Evolutionary conservation across 441 rosid genomes (phyloP).

Genomic region (Bruguiera hainesii): DNA sequence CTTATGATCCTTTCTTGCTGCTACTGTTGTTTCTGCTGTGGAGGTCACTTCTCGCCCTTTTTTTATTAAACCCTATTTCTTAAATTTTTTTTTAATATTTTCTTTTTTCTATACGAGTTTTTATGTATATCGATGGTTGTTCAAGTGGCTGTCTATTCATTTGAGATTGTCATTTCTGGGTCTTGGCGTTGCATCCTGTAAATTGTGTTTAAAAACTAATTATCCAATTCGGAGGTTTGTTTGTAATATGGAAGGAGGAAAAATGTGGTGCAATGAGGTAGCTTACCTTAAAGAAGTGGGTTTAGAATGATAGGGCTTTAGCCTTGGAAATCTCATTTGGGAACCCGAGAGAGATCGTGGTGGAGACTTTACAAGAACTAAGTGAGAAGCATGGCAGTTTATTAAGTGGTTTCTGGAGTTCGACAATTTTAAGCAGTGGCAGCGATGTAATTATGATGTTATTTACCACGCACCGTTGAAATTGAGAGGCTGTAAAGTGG

Average conservation of each 20-base stretch:
- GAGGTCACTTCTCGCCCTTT: slow-evolving; percentile 34
- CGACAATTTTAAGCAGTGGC: background rate
- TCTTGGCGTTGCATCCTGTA: too few species aligned
- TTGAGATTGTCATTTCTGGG: background rate
- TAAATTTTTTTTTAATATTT: background rate
- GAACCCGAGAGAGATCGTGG: background rate
- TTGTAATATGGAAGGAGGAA: too few species aligned
- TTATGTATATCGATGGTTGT: slow-evolving; percentile 1
- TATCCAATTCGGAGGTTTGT: too few species aligned
- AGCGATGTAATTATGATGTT: background rate
- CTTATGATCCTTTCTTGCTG: slow-evolving; percentile 53
- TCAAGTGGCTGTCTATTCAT: background rate
- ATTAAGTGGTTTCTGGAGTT: background rate
- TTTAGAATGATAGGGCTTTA: too few species aligned
- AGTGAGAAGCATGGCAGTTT: background rate
- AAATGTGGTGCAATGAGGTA: too few species aligned
- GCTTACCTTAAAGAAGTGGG: too few species aligned
- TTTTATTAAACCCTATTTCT: background rate
- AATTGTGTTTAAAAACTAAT: too few species aligned
- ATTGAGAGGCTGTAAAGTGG: background rate
- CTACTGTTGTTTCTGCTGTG: slow-evolving; percentile 69
- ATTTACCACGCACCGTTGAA: background rate
- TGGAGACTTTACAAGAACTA: background rate
- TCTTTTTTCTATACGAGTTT: background rate
- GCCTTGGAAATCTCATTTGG: background rate